A percentile compares a stretch with the other conserved stretches of the same genome.
Conservation (phyloP, 2,329 filamentous ascomycete species). For the Paecilomyces dactylethromorphus region DNA sequence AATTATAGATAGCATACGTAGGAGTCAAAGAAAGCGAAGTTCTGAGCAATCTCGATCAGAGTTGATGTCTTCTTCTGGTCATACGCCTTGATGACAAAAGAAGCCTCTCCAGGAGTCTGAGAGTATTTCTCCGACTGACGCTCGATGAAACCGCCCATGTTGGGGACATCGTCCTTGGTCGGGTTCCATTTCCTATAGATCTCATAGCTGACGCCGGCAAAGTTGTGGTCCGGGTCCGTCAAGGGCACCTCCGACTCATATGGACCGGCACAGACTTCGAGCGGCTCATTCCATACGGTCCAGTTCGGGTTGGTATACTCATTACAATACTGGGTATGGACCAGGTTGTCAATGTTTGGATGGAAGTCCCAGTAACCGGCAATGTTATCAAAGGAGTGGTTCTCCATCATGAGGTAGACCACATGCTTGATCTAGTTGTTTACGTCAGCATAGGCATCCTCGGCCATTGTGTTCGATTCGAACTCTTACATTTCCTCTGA, state of each 20-base stretch:
- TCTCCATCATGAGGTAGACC: conserved; percentile 32
- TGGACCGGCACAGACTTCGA: conserved; percentile 28
- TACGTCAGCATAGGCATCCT: not conserved
- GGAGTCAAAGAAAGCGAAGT: conserved; percentile 32
- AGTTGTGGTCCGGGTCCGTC: conserved; percentile 28
- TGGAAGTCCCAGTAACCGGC: conserved; percentile 33
- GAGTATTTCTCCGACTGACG: conserved; percentile 31
- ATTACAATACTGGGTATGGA: conserved; percentile 27
- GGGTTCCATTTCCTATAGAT: conserved; percentile 33
- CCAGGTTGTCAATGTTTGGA: conserved; percentile 29
- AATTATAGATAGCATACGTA: conserved; percentile 17
- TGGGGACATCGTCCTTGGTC: conserved; percentile 27
- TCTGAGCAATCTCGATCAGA: conserved; percentile 28
- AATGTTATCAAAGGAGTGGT: conserved; percentile 36
- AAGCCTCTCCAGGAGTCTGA: conserved; percentile 26
- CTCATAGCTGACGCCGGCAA: conserved; percentile 26
- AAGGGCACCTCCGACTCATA: conserved; percentile 31
- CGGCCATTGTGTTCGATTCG: no score
- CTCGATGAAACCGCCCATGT: conserved; percentile 34
- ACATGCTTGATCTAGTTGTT: conserved; percentile 25
- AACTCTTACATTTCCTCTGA: not conserved
- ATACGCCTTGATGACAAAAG: conserved; percentile 34
- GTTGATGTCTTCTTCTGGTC: conserved; percentile 27
- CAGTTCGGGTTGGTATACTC: conserved; percentile 33
- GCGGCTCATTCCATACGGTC: conserved; percentile 29